Base-by-base conservation (phyloP, 1,284 basidiomycete genomes). In the Malassezia globosa region DNA sequence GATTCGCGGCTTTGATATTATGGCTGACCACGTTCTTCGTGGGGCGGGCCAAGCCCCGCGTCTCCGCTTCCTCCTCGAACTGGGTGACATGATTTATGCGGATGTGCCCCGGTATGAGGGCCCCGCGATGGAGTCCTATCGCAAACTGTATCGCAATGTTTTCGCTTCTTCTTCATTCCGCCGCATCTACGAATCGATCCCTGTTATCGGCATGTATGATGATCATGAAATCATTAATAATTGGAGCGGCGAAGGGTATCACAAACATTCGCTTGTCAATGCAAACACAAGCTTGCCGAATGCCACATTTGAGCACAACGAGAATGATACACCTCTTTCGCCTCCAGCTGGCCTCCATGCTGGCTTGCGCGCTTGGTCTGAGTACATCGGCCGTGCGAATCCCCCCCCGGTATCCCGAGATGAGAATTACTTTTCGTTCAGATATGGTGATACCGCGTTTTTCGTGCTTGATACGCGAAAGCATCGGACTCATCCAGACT, bases 401-500 rank as follows among this genome's bases (percentile, higher is more conserved):
- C 81, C 79, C 54, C 78, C 82, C 47, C 64, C 81, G 54, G 61
- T 46, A 7, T 48, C 59, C 22, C 59, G 73, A 5, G 79, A 76
- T 23, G 74, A 77, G 41, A 76, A 80, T 61, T 84, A 82, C 65
- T 84, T 78, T 60, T 61, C 63, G 14, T 66, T 70, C 57, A 57
- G 58, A 24, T 61, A 64, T 46, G 66, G 66, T 37, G 58, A 60
- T 24, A 52, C 56, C 29, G 59, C 57, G 2, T 87, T 84, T 72
- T 87, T 87, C 72, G 83, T 86, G 22, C 74, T 83, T 74, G 85
- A 87, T 72, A 84, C 82, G 5, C 77, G 84, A 11, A 76, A 78
- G 13, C 79, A 84, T 63, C 79, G 84, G 25, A 78, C 78, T 16
- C 66, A 75, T 11, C 68, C 71, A 13, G 63, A 69, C 3, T 46